These are phyloP conservation scores for Fusarium temperatum DNA, from an alignment of 2,329 filamentous ascomycete species.

Conservation along the genomic window DNA sequence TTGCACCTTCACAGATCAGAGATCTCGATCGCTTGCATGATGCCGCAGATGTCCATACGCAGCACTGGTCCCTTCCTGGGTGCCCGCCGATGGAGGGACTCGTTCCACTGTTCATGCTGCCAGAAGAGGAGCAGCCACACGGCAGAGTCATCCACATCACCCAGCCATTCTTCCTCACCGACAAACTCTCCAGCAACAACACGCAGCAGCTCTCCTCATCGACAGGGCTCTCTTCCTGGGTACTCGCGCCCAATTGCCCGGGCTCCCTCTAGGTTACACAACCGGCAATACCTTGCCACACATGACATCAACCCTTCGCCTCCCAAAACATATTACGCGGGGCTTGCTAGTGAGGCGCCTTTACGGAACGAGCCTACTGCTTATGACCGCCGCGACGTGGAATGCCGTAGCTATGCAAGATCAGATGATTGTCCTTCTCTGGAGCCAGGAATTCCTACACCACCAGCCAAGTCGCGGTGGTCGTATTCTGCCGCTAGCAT, in stretches of 20 bases:
- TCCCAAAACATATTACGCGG: fast-evolving
- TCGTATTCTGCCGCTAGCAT: neutral
- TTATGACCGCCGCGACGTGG: neutral
- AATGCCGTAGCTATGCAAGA: neutral
- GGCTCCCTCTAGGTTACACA: neutral
- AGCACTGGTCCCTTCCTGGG: neutral
- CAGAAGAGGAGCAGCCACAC: neutral
- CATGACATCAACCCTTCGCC: neutral
- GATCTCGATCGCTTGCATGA: neutral
- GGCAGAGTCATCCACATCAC: neutral
- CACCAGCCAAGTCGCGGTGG: neutral
- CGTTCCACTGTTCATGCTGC: neutral
- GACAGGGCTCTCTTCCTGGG: neutral
- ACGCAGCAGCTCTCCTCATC: neutral
- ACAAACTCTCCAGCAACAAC: neutral
- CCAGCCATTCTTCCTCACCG: neutral
- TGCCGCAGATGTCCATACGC: neutral
- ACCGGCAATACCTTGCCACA: neutral
- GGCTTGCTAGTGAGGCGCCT: neutral
- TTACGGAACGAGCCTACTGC: neutral
- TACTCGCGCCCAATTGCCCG: neutral
- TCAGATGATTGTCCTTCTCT: neutral
- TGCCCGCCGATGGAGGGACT: neutral
- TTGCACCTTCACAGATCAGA: neutral
- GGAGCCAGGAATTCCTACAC: neutral